A percentile compares a stretch with the other conserved stretches of the same genome.
These are phyloP conservation scores for Trichoderma aggressivum DNA, from an alignment of 2,329 filamentous ascomycete genomes.

Conservation along the genomic window DNA sequence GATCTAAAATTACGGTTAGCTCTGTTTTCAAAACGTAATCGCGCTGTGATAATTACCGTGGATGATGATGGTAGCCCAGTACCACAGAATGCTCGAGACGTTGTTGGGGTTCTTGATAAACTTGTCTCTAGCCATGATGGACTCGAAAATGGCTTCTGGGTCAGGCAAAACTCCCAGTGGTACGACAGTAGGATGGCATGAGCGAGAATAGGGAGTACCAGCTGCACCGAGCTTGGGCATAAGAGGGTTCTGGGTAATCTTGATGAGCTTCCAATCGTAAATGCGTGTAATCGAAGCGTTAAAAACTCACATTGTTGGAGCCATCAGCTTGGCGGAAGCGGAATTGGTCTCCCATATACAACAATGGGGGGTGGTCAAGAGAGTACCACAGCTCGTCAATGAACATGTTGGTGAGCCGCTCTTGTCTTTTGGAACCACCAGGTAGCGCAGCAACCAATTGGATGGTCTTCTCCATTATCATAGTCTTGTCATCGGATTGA, in stretches of 20 bases:
- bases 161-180: slow-evolving; percentile 66
- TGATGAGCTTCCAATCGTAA: neutral
- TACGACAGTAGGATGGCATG: slow-evolving; percentile 56
- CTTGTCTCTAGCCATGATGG: slow-evolving; percentile 51
- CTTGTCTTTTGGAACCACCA: slow-evolving; percentile 56
- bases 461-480: slow-evolving; percentile 72
- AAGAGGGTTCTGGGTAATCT: slow-evolving; percentile 52
- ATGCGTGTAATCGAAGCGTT: neutral
- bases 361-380: slow-evolving; percentile 67
- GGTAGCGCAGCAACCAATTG: slow-evolving; percentile 66
- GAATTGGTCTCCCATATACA: slow-evolving; percentile 60
- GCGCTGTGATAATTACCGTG: slow-evolving; percentile 48
- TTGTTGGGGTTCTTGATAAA: slow-evolving; percentile 65
- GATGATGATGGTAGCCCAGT: slow-evolving; percentile 71
- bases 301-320: slow-evolving; percentile 55
- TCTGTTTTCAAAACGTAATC: neutral
- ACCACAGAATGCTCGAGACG: slow-evolving; percentile 68
- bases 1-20: slow-evolving; percentile 39
- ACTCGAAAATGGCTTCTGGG: slow-evolving; percentile 59
- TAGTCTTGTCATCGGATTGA: slow-evolving; percentile 69
- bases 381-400: slow-evolving; percentile 68
- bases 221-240: slow-evolving; percentile 65
- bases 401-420: slow-evolving; percentile 63
- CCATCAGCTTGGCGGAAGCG: slow-evolving; percentile 68
- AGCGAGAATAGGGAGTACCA: slow-evolving; percentile 63